Conservation (phyloP, 2,329 filamentous ascomycete genomes). For the Trichophyton verrucosum region DNA sequence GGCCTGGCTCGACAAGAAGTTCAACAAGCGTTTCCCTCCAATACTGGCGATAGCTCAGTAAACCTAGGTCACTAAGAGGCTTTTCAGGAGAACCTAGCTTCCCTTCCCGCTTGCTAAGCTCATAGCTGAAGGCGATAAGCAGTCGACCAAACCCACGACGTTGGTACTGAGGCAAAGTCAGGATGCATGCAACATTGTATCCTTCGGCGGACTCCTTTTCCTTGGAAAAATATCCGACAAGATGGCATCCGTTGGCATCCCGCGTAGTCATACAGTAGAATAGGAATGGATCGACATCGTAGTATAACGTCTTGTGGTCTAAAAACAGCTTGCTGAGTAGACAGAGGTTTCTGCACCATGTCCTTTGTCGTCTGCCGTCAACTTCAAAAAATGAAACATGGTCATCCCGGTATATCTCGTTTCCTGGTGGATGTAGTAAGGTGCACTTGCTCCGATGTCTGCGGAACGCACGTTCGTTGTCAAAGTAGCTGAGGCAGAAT, state of each 20-base stretch:
- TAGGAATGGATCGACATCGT: constrained; percentile 91
- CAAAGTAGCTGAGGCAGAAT: constrained; percentile 88
- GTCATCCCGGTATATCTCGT: constrained; percentile 90
- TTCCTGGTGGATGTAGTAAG: constrained; percentile 82
- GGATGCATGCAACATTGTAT: constrained; percentile 96
- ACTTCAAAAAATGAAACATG: constrained; percentile 95
- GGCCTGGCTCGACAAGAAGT: constrained; percentile 60
- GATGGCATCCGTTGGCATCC: constrained; percentile 82
- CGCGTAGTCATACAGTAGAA: constrained; percentile 97
- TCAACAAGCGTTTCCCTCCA: constrained; percentile 95
- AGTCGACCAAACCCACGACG: constrained; percentile 86
- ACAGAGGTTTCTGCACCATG: constrained; percentile 98
- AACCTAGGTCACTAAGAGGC: constrained; percentile 81
- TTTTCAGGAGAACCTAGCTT: constrained; percentile 96
- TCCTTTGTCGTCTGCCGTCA: constrained; percentile 88
- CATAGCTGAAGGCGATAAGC: constrained; percentile 94
- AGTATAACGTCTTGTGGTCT: constrained; percentile 97
- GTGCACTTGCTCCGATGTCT: constrained; percentile 85
- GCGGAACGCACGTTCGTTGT: constrained; percentile 65
- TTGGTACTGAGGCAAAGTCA: constrained; percentile 92
- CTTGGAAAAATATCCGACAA: constrained; percentile 98
- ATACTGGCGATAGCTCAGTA: constrained; percentile 90
- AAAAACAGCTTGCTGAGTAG: constrained; percentile 91
- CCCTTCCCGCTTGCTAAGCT: constrained; percentile 85
- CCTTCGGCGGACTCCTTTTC: constrained; percentile 95